phyloP scores from a whole-genome alignment of 805 yeast species.

The Diddensiella caesifluorescens region DNA sequence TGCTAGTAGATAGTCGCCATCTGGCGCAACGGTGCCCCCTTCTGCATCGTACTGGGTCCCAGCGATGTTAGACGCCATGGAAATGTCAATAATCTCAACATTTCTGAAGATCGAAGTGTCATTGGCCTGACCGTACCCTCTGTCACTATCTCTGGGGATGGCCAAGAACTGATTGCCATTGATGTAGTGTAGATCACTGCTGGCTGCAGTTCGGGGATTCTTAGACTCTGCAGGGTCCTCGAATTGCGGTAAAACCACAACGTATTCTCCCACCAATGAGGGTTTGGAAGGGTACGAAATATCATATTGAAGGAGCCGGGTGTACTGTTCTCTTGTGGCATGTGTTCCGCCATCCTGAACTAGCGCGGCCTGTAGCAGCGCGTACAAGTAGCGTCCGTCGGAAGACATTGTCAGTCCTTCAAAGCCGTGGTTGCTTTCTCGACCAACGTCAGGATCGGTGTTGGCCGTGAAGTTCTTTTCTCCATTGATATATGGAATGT shows the following conservation, averaged over 20 bases:
- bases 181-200: slow-evolving; percentile 17
- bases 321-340: slow-evolving; percentile 18
- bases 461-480: slow-evolving; percentile 14
- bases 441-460: slow-evolving; percentile 17
- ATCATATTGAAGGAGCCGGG: slow-evolving; percentile 15
- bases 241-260: slow-evolving; percentile 15
- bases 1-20: slow-evolving; percentile 13
- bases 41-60: slow-evolving; percentile 10
- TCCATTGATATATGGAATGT: slow-evolving; percentile 15
- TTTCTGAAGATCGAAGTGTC: slow-evolving; percentile 14
- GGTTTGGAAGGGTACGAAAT: slow-evolving; percentile 9
- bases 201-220: slow-evolving; percentile 17
- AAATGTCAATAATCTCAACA: slow-evolving; percentile 13
- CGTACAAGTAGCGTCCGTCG: slow-evolving; percentile 13
- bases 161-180: slow-evolving; percentile 14
- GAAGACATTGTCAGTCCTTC: slow-evolving; percentile 17
- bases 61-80: slow-evolving; percentile 16
- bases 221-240: slow-evolving; percentile 17
- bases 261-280: slow-evolving; percentile 14
- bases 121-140: slow-evolving; percentile 14
- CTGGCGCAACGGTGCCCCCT: slow-evolving; percentile 16
- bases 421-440: slow-evolving; percentile 19
- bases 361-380: slow-evolving; percentile 15
- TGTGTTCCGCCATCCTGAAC: slow-evolving; percentile 21
- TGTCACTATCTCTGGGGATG: slow-evolving; percentile 14